Base-by-base conservation (phyloP, 2,329 filamentous ascomycete species). In the Alternaria tenuissima region DNA sequence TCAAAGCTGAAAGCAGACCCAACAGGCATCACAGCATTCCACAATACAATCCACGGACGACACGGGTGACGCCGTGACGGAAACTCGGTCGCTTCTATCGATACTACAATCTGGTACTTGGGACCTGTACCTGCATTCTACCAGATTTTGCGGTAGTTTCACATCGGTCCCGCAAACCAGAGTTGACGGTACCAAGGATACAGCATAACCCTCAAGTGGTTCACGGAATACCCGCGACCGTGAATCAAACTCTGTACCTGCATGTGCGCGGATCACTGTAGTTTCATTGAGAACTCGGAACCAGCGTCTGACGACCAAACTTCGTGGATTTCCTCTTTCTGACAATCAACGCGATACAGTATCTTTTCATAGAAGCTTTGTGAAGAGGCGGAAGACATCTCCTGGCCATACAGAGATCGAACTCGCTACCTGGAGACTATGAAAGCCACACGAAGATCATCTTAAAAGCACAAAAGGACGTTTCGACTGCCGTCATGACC, bases 261-360 rank as follows among this genome's bases (percentile, higher is more conserved):
- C 46, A 49, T 49, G 3, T 12, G 20, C 20, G 32, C 20, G 32
- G 46, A 38, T 26, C 32, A 36, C 32, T n/a, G 38, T 38, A 38
- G 30, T 38, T 38, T 38, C 32, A 49, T 49, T 49, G 46, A 38
- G 20, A 36, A 49, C 20, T 38, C 46, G 46, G 46, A 49, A 49
- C 46, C 46, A 48, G 18, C 16, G 14, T 48, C 7, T 24, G 46
- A 20, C 46, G 30, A 34, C 46, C 32, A 49, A 20, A 36, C 12
- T 36, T 49, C 6, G n/a, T 14, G 20, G 12, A 16, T 36, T 24
- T n/a, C 20, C 30, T 2, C 32, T 16, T 11, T 42, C 11, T 7
- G 20, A 11, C 6, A 24, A 42, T 49, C 20, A 20, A 38, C 14
- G 12, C 20, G 30, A 22, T 18, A 22, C n/a, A 22, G 18, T 20